These are phyloP conservation scores for Monilinia fructigena DNA, from an alignment of 2,329 filamentous ascomycete species.

Conservation along the genomic window DNA sequence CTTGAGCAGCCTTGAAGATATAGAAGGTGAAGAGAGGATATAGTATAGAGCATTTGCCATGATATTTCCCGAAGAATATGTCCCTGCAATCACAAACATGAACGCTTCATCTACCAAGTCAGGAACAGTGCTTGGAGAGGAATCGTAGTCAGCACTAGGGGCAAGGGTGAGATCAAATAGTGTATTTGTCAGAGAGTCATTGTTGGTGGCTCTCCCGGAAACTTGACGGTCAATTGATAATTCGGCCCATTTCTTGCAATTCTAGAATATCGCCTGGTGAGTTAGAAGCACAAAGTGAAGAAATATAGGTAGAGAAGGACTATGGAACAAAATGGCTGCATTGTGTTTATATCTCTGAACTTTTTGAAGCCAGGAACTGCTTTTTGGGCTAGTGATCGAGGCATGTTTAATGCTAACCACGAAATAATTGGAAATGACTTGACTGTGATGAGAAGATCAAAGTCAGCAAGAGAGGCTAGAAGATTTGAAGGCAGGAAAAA, in stretches of 20 bases:
- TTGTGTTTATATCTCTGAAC: neutral
- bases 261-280: neutral
- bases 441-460: neutral
- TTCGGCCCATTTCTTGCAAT: neutral
- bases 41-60: constrained; percentile 8
- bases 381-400: neutral
- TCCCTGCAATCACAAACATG: constrained; percentile 5
- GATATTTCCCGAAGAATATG: neutral
- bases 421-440: neutral
- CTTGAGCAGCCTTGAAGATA: neutral
- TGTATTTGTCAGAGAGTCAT: neutral
- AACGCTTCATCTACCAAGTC: neutral
- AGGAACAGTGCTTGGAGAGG: neutral
- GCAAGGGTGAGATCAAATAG: constrained; percentile 5
- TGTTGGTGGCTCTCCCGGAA: too few species aligned
- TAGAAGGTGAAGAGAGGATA: neutral
- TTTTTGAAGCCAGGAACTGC: neutral
- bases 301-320: neutral
- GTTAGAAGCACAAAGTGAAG: accelerated
- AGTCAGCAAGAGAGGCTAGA: neutral
- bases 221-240: neutral
- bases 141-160: neutral
- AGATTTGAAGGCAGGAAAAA: too few species aligned
- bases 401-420: constrained; percentile 1
- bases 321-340: neutral